phyloP scores from a whole-genome alignment of 495 filamentous ascomycete genomes.

The Neurospora africana region DNA sequence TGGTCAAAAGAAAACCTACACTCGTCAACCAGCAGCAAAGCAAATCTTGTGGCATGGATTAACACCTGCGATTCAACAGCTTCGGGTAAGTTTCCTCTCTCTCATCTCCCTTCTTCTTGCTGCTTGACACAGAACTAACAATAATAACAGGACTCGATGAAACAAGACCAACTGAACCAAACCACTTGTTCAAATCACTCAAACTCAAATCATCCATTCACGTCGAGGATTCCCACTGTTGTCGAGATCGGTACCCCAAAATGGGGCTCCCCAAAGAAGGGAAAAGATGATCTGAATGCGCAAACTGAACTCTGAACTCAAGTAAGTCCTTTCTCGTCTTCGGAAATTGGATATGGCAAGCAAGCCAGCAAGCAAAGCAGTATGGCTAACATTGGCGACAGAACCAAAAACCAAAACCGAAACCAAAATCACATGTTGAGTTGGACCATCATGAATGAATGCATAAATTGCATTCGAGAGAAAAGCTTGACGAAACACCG shows the following conservation, averaged over 20 bases:
- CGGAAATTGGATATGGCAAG: too few species aligned
- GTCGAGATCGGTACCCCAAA: not conserved
- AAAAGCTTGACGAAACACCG: not conserved
- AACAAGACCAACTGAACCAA: not conserved
- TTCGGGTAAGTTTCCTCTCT: not conserved
- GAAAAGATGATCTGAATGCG: not conserved
- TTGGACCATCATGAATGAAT: not conserved
- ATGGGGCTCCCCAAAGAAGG: not conserved
- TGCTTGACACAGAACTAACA: not conserved
- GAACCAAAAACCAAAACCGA: too few species aligned
- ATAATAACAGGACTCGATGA: not conserved
- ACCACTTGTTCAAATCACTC: not conserved
- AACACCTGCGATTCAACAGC: not conserved
- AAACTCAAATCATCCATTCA: not conserved
- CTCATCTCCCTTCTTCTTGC: not conserved
- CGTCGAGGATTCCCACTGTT: not conserved
- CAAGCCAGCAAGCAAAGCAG: too few species aligned
- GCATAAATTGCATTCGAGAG: not conserved
- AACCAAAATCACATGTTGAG: not conserved
- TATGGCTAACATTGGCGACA: too few species aligned
- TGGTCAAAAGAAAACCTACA: not conserved
- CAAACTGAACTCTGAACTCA: not conserved
- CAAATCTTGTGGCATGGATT: not conserved
- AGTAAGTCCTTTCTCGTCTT: too few species aligned
- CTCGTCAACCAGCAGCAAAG: not conserved